These are phyloP conservation scores for Cynara cardunculus DNA, from an alignment of 129 eudicot species.

Conservation along the genomic window DNA sequence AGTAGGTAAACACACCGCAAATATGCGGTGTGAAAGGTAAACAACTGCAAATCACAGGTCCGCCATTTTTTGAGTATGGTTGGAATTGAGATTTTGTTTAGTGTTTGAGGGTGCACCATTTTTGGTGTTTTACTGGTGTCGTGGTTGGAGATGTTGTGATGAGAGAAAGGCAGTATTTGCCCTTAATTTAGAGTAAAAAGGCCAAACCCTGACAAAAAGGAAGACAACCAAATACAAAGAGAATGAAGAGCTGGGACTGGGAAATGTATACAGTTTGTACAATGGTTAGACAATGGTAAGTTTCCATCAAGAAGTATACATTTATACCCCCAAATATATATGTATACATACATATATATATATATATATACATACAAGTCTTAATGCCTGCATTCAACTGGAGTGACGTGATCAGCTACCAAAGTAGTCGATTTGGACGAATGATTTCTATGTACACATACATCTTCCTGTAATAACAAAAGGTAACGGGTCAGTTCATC, in stretches of 20 bases:
- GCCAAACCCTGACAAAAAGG: background rate
- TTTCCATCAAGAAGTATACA: conserved; percentile 7
- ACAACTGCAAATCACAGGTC: too few relatives aligned
- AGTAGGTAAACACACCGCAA: too few relatives aligned
- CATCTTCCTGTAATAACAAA: conserved; percentile 21
- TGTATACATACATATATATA: background rate
- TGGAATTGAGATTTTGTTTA: too few relatives aligned
- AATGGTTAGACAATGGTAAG: conserved; percentile 8
- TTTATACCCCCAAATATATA: background rate
- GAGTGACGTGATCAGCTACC: conserved; percentile 25
- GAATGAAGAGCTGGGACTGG: background rate
- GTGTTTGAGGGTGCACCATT: too few relatives aligned
- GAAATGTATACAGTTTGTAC: conserved; percentile 16
- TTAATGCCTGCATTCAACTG: conserved; percentile 26
- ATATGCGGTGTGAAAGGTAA: too few relatives aligned
- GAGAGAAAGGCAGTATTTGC: background rate
- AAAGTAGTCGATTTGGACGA: conserved; percentile 22
- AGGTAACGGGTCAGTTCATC: background rate
- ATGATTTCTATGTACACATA: conserved; percentile 20
- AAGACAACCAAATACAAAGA: background rate
- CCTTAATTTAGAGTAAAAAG: background rate
- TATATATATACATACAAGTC: background rate
- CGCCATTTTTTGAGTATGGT: too few relatives aligned
- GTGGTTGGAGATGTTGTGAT: too few relatives aligned
- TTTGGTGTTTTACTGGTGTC: too few relatives aligned